Evolutionary conservation across 2,329 filamentous ascomycete species (phyloP).

Genomic region (Botrytis fragariae): DNA sequence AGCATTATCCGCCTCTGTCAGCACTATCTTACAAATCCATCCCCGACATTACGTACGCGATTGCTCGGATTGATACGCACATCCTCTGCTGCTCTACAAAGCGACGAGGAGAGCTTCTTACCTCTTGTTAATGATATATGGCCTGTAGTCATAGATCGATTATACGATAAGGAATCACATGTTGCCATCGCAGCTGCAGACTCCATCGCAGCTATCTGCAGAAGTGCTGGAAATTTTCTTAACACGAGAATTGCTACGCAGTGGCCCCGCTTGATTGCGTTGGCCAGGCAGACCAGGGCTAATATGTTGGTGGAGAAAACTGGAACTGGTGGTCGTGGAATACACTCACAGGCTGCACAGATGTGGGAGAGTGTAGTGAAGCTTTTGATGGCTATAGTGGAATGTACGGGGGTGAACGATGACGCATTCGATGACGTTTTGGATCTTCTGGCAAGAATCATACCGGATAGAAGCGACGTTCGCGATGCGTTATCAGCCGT

Average conservation of each 20-base stretch:
- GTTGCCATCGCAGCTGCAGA: slow-evolving; percentile 69
- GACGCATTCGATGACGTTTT: slow-evolving; percentile 70
- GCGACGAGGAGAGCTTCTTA: slow-evolving; percentile 78
- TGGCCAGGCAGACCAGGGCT: slow-evolving; percentile 46
- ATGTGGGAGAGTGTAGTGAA: slow-evolving; percentile 62
- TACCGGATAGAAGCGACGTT: slow-evolving; percentile 49
- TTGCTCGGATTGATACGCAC: slow-evolving; percentile 75
- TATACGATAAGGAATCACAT: slow-evolving; percentile 65
- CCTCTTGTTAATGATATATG: slow-evolving; percentile 88
- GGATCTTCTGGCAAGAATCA: slow-evolving; percentile 54
- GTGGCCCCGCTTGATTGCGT: slow-evolving; percentile 58
- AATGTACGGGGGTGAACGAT: slow-evolving; percentile 63
- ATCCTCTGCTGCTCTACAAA: slow-evolving; percentile 67
- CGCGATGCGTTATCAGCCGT: slow-evolving; percentile 58
- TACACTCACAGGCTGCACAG: slow-evolving; percentile 60
- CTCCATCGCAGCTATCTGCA: slow-evolving; percentile 66
- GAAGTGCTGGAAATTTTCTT: slow-evolving; percentile 77
- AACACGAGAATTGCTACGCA: slow-evolving; percentile 69
- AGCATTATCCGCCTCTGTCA: slow-evolving; percentile 82
- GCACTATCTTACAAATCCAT: slow-evolving; percentile 84
- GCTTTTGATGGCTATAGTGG: slow-evolving; percentile 60
- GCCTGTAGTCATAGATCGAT: slow-evolving; percentile 71
- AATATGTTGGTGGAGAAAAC: slow-evolving; percentile 43
- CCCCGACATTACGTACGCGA: slow-evolving; percentile 72
- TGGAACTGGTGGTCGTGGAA: slow-evolving; percentile 46